These are phyloP conservation scores for Monosporascus cannonballus DNA, from an alignment of 2,329 filamentous ascomycete genomes.

Conservation along the genomic window DNA sequence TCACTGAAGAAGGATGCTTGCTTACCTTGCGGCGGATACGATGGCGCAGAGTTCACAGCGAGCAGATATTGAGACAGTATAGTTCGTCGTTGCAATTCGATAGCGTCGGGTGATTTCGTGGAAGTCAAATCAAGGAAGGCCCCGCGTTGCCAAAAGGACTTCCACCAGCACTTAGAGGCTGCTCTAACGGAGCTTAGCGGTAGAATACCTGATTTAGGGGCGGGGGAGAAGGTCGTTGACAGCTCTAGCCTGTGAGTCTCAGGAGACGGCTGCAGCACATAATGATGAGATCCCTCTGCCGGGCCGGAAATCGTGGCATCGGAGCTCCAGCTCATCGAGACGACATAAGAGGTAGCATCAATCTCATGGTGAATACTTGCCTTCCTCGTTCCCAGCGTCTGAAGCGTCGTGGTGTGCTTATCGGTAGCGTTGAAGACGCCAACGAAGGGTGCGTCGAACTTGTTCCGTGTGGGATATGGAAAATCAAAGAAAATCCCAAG, in stretches of 20 bases:
- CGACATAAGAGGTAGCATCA: slow-evolving; percentile 36
- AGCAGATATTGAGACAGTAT: slow-evolving; percentile 48
- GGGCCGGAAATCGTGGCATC: slow-evolving; percentile 28
- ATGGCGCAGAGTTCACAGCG: slow-evolving; percentile 45
- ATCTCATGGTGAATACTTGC: slow-evolving; percentile 38
- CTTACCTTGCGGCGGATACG: slow-evolving; percentile 39
- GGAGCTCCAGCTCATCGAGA: slow-evolving; percentile 32
- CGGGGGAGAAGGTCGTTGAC: slow-evolving; percentile 27
- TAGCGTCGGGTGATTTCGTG: slow-evolving; percentile 32
- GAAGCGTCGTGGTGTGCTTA: slow-evolving; percentile 35
- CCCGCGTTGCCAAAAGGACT: slow-evolving; percentile 41
- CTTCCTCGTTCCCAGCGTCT: slow-evolving; percentile 13
- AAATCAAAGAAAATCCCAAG: slow-evolving; percentile 47
- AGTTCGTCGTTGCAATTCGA: slow-evolving; percentile 45
- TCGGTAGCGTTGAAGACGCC: slow-evolving; percentile 42
- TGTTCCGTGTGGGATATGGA: slow-evolving; percentile 41
- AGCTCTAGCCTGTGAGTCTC: slow-evolving; percentile 21
- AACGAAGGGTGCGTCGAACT: slow-evolving; percentile 50
- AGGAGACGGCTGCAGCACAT: slow-evolving; percentile 27
- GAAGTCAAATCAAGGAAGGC: slow-evolving; percentile 45
- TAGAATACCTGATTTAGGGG: slow-evolving; percentile 12
- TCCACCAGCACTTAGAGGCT: slow-evolving; percentile 38
- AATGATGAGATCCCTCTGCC: slow-evolving; percentile 33
- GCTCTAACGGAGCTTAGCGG: slow-evolving; percentile 20
- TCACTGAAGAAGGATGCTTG: neutral